Evolutionary conservation across 768 basidiomycete species (phyloP).

Genomic region (Amanita polypyramis): DNA sequence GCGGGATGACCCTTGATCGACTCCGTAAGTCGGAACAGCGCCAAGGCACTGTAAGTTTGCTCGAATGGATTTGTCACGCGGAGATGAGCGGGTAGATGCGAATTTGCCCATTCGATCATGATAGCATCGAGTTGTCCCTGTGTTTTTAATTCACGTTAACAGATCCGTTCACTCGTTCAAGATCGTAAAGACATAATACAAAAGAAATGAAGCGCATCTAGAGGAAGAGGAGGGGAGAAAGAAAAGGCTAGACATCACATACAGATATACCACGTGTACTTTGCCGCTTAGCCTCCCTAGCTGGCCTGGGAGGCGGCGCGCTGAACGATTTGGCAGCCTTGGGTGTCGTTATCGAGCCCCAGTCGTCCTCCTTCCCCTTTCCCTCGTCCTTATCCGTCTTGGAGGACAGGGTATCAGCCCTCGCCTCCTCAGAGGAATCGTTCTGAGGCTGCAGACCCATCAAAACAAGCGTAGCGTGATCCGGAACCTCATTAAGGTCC

Average conservation of each 20-base stretch:
- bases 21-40: slow-evolving; percentile 80
- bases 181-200: slow-evolving; percentile 5
- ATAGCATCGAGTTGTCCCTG: slow-evolving; percentile 29
- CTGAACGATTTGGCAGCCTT: slow-evolving; percentile 13
- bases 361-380: slow-evolving; percentile 14
- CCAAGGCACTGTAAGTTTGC: slow-evolving; percentile 55
- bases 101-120: slow-evolving; percentile 85
- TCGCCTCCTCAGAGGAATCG: slow-evolving; percentile 31
- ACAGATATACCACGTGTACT: slow-evolving; percentile 21
- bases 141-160: slow-evolving; percentile 6
- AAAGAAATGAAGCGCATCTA: slow-evolving; percentile 3
- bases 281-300: slow-evolving; percentile 47
- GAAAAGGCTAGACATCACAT: slow-evolving; percentile 11
- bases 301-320: slow-evolving; percentile 50
- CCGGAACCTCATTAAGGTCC: slow-evolving; percentile 74
- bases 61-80: slow-evolving; percentile 41
- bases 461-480: slow-evolving; percentile 67
- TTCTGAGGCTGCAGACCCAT: slow-evolving; percentile 41
- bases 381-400: slow-evolving; percentile 8
- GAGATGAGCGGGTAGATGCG: slow-evolving; percentile 55
- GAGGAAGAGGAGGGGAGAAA: not conserved
- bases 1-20: slow-evolving; percentile 57
- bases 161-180: not conserved
- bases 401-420: slow-evolving; percentile 48
- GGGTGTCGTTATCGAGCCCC: slow-evolving; percentile 12